These are phyloP conservation scores for Penicillium rolfsii DNA, from an alignment of 2,329 filamentous ascomycete species.

Conservation along the genomic window DNA sequence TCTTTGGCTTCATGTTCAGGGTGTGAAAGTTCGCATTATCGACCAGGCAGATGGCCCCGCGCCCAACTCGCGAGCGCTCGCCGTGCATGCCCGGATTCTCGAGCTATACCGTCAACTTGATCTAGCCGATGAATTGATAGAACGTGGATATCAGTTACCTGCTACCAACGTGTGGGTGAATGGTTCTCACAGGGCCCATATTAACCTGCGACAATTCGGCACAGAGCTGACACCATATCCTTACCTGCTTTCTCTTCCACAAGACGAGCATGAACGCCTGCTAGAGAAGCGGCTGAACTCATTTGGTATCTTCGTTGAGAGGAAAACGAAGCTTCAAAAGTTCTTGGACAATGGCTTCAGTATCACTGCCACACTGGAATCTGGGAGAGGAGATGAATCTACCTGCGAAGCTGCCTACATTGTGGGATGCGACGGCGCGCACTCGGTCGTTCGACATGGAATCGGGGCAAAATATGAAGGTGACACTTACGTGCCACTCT, in stretches of 20 bases:
- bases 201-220: conserved; percentile 32
- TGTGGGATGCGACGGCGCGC: conserved; percentile 58
- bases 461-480: conserved; percentile 49
- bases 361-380: conserved; percentile 30
- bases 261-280: conserved; percentile 36
- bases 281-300: conserved; percentile 34
- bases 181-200: conserved; percentile 26
- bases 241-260: conserved; percentile 33
- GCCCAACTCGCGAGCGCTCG: conserved; percentile 45
- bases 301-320: conserved; percentile 34
- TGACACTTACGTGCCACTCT: conserved; percentile 48
- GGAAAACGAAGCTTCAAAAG: conserved; percentile 30
- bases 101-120: conserved; percentile 56
- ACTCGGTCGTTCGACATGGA: conserved; percentile 52
- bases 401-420: conserved; percentile 47
- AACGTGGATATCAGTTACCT: conserved; percentile 42
- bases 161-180: conserved; percentile 45
- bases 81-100: conserved; percentile 54
- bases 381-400: conserved; percentile 25
- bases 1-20: conserved; percentile 34
- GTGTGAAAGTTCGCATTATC: conserved; percentile 46
- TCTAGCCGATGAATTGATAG: conserved; percentile 42
- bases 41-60: conserved; percentile 48
- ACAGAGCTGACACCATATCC: conserved; percentile 36
- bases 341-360: conserved; percentile 29